Evolutionary conservation across 2,329 filamentous ascomycete species (phyloP).

Genomic region (Annulohypoxylon truncatum): DNA sequence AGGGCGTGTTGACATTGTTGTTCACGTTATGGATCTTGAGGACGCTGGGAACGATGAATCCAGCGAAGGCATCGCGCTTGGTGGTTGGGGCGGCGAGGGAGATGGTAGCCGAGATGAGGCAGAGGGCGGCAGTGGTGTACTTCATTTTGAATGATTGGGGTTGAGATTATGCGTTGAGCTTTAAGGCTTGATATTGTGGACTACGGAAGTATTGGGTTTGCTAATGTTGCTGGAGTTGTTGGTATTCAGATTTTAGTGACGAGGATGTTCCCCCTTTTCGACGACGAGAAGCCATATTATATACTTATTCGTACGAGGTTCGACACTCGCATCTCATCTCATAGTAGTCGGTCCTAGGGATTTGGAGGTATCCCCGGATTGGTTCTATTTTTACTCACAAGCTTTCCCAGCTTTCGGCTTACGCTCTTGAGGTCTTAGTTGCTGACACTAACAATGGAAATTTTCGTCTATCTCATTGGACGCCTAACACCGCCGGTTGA

Average conservation of each 20-base stretch:
- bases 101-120: slow-evolving; percentile 43
- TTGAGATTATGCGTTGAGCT: slow-evolving; percentile 2
- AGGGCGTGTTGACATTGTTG: slow-evolving; percentile 36
- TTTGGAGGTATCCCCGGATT: not conserved
- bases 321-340: not conserved
- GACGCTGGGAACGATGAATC: slow-evolving; percentile 44
- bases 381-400: slow-evolving; percentile 30
- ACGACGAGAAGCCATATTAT: slow-evolving; percentile 13
- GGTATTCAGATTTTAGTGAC: not conserved
- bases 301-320: not conserved
- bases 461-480: slow-evolving; percentile 13
- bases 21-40: slow-evolving; percentile 43
- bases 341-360: not conserved
- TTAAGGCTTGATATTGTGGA: not conserved
- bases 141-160: slow-evolving; percentile 40
- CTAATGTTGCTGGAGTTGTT: not conserved
- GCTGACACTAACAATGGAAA: slow-evolving; percentile 18
- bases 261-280: slow-evolving; percentile 2
- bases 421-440: slow-evolving; percentile 17
- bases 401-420: slow-evolving; percentile 11
- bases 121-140: slow-evolving; percentile 40
- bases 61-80: slow-evolving; percentile 17
- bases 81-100: slow-evolving; percentile 42
- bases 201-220: not conserved
- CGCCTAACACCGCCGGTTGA: slow-evolving; percentile 1